Evolutionary conservation across 805 yeast species (phyloP), one percentile per base, ranked within the genome.

Genomic region (Nematodospora valgi): DNA sequence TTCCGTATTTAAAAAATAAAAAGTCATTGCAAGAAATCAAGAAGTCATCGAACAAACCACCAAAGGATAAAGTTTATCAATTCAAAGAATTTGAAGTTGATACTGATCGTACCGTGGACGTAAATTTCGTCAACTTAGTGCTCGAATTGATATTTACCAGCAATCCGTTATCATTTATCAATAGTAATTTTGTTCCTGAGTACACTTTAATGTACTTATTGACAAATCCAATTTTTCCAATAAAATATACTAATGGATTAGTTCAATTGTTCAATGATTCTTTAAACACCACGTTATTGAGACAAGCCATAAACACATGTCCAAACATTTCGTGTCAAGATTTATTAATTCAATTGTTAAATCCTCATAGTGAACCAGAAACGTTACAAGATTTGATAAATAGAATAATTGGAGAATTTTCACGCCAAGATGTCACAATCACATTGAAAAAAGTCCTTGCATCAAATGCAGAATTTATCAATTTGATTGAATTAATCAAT

Each of bases 151-250:
- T 73, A 5, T 61, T 80, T 30, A 19, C 43, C 4, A 15, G 44
- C 19, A 39, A 32, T 27, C 37, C 39, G 7, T 44, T 72, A n/a
- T 33, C 41, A 41, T 44, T 52, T 39, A 35, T 40, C 7, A 39
- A 49, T 30, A 50, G 48, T 10, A 52, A 48, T 12, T 66, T 70
- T 38, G 47, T 72, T 23, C 77, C 93, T 34, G 79, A 80, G 48
- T 60, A 60, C 31, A 68, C 87, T 2, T 58, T 86, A 31, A 74
- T 82, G 1, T 89, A 86, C 51, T 67, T 89, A 22, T 67, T 91
- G 43, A 84, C 96, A 2, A 95, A 91, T 62, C 96, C 96, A 12
- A 62, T 86, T 13, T 88, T 82, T 59, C 96, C 97, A 7, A 57
- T 65, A 11, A 61, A 68, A 13, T 73, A 69, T 40, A 67, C 86